A percentile compares a stretch with the other conserved stretches of the same genome.
phyloP scores from a whole-genome alignment of 176 grass and related monocot species.

The Echinochloa phyllopogon region DNA sequence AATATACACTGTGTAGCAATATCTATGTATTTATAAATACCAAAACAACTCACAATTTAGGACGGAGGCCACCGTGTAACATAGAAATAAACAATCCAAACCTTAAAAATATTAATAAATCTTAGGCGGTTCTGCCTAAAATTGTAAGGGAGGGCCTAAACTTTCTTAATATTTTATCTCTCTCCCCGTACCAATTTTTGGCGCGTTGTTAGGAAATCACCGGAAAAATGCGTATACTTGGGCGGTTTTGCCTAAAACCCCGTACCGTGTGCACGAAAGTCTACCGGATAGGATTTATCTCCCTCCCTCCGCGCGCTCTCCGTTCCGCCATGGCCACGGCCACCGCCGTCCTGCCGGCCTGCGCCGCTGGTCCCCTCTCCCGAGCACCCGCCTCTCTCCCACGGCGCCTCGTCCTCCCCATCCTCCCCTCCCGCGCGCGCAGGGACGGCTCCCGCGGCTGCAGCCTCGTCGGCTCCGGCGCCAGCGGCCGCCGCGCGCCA shows the following conservation, averaged over 20 bases:
- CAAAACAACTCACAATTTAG: no score
- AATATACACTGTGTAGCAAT: no score
- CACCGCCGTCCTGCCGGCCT: conserved; percentile 24
- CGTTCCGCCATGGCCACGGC: conserved; percentile 41
- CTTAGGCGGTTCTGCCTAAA: no score
- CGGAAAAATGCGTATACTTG: not conserved
- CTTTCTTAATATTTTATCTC: no score
- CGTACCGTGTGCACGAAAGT: not conserved
- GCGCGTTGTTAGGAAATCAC: not conserved
- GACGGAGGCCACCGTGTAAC: no score
- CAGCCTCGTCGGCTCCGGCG: conserved; percentile 1
- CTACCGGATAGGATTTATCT: conserved; percentile 53
- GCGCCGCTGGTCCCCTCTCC: not conserved
- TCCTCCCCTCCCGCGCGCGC: not conserved
- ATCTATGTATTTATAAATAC: no score
- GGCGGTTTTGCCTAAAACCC: not conserved
- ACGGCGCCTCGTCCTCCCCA: not conserved
- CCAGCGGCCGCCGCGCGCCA: conserved; percentile 12
- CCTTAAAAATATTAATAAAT: no score
- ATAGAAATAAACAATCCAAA: no score
- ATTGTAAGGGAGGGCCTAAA: no score
- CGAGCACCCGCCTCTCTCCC: not conserved
- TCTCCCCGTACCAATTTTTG: no score
- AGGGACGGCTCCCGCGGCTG: conserved; percentile 1
- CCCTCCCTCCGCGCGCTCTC: not conserved